phyloP scores from a whole-genome alignment of 2,329 filamentous ascomycete genomes.

The Scedosporium boydii region DNA sequence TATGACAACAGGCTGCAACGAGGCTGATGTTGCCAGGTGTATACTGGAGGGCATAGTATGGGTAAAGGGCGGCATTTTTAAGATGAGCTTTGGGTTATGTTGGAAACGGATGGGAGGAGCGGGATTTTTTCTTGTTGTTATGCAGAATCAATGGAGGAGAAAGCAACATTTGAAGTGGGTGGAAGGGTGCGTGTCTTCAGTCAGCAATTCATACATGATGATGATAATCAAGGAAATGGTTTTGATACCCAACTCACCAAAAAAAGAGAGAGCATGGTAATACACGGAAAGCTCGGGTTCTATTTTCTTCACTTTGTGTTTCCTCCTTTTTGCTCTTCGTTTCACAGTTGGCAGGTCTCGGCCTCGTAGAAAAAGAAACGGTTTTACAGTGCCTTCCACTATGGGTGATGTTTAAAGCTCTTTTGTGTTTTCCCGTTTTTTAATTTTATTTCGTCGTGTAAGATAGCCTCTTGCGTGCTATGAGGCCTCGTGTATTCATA shows the following conservation, averaged over 20 bases:
- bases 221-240: neutral
- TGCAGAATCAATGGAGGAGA: neutral
- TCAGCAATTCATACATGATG: neutral
- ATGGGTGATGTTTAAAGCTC: too few relatives aligned
- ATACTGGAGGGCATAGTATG: neutral
- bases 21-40: neutral
- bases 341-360: too few relatives aligned
- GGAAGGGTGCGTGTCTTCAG: neutral
- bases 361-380: too few relatives aligned
- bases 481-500: too few relatives aligned
- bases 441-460: too few relatives aligned
- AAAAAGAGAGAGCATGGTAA: neutral
- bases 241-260: conserved; percentile 6
- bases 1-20: neutral
- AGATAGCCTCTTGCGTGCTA: too few relatives aligned
- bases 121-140: neutral
- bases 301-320: neutral
- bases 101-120: neutral
- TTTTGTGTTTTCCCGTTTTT: too few relatives aligned
- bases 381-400: too few relatives aligned
- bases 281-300: neutral
- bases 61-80: neutral
- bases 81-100: neutral
- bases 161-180: neutral
- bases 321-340: neutral